Percentiles rank a stretch among this genome's conserved stretches.
phyloP scores from a whole-genome alignment of 2,329 filamentous ascomycete species.

The Aureobasidium sp. region DNA sequence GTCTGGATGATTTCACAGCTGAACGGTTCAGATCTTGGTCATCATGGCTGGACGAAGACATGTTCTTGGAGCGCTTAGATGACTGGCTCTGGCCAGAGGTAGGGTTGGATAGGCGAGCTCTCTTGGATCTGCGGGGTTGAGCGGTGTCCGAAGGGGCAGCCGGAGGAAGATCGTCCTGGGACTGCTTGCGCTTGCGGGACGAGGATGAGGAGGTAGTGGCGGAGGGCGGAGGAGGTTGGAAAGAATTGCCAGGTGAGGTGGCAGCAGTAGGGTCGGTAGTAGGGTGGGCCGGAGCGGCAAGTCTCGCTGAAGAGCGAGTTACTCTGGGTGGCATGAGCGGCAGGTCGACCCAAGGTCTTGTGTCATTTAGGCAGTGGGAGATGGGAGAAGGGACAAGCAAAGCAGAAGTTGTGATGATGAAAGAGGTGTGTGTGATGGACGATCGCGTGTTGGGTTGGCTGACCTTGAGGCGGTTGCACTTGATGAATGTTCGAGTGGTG shows the following conservation, averaged over 20 bases:
- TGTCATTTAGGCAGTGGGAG: neutral
- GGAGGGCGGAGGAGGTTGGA: neutral
- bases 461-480: slow-evolving; percentile 9
- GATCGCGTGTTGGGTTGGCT: slow-evolving; percentile 5
- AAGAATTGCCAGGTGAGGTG: slow-evolving; percentile 21
- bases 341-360: neutral
- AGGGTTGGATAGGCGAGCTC: slow-evolving; percentile 50
- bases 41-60: slow-evolving; percentile 65
- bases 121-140: slow-evolving; percentile 28
- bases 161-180: slow-evolving; percentile 39
- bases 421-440: neutral
- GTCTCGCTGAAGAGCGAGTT: slow-evolving; percentile 88
- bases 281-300: slow-evolving; percentile 53
- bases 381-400: neutral
- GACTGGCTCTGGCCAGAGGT: slow-evolving; percentile 28
- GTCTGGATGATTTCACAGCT: slow-evolving; percentile 35
- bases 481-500: slow-evolving; percentile 1
- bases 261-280: slow-evolving; percentile 32
- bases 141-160: slow-evolving; percentile 29
- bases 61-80: slow-evolving; percentile 39
- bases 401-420: neutral
- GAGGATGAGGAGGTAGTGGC: slow-evolving; percentile 12
- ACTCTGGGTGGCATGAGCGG: slow-evolving; percentile 89
- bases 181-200: slow-evolving; percentile 23
- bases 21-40: slow-evolving; percentile 3